Conservation (phyloP, 2,329 filamentous ascomycete species). For the Aspergillus intermedius region DNA sequence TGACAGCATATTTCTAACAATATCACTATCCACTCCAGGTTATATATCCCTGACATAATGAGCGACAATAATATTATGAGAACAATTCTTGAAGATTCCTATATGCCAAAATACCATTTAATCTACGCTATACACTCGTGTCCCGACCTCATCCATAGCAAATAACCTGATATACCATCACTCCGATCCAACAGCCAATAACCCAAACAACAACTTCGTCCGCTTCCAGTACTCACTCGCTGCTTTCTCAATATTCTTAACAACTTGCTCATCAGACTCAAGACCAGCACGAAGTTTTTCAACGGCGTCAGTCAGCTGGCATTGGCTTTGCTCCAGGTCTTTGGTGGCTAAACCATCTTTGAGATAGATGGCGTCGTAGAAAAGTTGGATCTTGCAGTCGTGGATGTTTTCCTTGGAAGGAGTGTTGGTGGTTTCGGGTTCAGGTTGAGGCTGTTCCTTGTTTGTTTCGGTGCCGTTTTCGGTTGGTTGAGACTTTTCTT, state of each 20-base stretch:
- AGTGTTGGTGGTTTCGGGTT: background rate
- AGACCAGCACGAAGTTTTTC: constrained; percentile 42
- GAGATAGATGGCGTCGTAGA: constrained; percentile 33
- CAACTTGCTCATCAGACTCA: constrained; percentile 43
- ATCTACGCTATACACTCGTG: background rate
- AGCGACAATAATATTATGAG: too few species aligned
- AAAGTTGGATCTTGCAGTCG: constrained; percentile 32
- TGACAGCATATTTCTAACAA: too few species aligned
- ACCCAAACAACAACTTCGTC: constrained; percentile 72
- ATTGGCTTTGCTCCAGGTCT: constrained; percentile 8
- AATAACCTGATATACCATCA: background rate
- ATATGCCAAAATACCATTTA: too few species aligned
- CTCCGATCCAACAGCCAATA: constrained; percentile 47
- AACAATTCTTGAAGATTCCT: too few species aligned
- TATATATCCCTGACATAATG: too few species aligned
- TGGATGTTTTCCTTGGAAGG: constrained; percentile 3
- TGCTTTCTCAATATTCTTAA: constrained; percentile 53
- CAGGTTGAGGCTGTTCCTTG: constrained; percentile 1
- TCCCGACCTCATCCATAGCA: background rate
- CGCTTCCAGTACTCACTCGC: constrained; percentile 76
- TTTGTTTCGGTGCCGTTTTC: background rate
- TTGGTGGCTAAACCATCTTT: constrained; percentile 18
- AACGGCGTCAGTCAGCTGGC: constrained; percentile 44
- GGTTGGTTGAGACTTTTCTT: background rate
- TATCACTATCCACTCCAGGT: too few species aligned